These are phyloP conservation scores for Tolypocladium ophioglossoides DNA, from an alignment of 2,329 filamentous ascomycete species.

Conservation along the genomic window DNA sequence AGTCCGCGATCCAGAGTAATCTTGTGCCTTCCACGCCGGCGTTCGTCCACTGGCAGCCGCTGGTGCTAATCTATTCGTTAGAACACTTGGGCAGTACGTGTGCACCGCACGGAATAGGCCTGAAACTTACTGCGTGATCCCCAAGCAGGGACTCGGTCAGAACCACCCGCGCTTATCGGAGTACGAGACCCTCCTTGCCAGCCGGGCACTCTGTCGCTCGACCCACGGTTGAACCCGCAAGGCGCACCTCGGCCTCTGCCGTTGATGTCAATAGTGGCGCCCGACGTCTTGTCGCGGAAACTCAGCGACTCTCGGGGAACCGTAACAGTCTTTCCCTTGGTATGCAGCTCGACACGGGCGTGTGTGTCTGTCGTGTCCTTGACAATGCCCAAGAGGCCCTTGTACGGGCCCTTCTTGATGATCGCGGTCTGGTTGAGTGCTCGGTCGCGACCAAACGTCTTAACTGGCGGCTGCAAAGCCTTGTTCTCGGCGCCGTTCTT, in stretches of 20 bases:
- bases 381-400: constrained; percentile 87
- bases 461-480: constrained; percentile 53
- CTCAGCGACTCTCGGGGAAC: constrained; percentile 72
- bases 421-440: constrained; percentile 87
- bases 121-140: constrained; percentile 53
- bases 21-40: constrained; percentile 49
- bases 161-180: constrained; percentile 47
- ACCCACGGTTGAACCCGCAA: constrained; percentile 33
- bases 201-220: constrained; percentile 35
- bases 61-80: constrained; percentile 31
- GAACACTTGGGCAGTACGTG: background rate
- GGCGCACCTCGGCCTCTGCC: constrained; percentile 35
- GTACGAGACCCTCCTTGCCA: constrained; percentile 61
- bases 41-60: constrained; percentile 47
- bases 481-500: constrained; percentile 41
- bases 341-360: constrained; percentile 86
- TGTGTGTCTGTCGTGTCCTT: constrained; percentile 84
- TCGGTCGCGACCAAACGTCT: constrained; percentile 69
- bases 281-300: constrained; percentile 76
- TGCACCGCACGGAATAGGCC: background rate
- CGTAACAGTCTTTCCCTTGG: constrained; percentile 84
- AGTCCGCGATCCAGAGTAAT: constrained; percentile 49
- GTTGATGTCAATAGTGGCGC: constrained; percentile 65
- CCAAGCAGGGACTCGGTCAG: constrained; percentile 69
- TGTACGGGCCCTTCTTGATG: constrained; percentile 78